Percentiles rank a stretch among this genome's conserved stretches.
These are phyloP conservation scores for Penicillium sp. DNA, from an alignment of 2,329 filamentous ascomycete genomes.

Conservation along the genomic window DNA sequence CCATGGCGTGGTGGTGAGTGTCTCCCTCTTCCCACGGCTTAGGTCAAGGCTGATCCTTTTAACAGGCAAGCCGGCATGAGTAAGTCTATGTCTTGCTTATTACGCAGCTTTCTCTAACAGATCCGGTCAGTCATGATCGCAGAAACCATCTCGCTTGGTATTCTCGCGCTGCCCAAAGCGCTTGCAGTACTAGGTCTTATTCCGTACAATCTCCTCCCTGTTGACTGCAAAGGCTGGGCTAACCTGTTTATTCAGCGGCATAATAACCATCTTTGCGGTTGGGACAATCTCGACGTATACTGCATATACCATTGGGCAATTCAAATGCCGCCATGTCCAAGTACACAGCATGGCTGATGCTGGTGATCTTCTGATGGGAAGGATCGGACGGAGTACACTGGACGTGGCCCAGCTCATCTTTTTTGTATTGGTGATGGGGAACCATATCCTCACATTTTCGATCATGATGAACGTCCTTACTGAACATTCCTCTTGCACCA, in stretches of 20 bases:
- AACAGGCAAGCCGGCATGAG: slow-evolving; percentile 26
- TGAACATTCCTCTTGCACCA: slow-evolving; percentile 58
- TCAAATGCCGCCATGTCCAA: slow-evolving; percentile 55
- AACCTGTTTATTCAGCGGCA: slow-evolving; percentile 34
- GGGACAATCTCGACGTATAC: slow-evolving; percentile 57
- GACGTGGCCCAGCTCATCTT: slow-evolving; percentile 61
- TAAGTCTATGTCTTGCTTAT: slow-evolving; percentile 7
- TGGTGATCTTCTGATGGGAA: slow-evolving; percentile 60
- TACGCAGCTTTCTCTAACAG: not conserved
- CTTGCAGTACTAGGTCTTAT: slow-evolving; percentile 53
- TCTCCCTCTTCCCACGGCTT: no score
- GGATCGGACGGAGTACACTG: slow-evolving; percentile 58
- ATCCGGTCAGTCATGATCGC: slow-evolving; percentile 51
- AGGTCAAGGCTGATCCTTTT: not conserved
- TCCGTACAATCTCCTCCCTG: slow-evolving; percentile 34
- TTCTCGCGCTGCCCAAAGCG: slow-evolving; percentile 54
- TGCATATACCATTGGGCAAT: slow-evolving; percentile 57
- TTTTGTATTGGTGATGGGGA: slow-evolving; percentile 65
- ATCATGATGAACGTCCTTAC: slow-evolving; percentile 66
- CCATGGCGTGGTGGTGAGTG: slow-evolving; percentile 32
- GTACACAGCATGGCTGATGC: slow-evolving; percentile 66
- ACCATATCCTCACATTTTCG: slow-evolving; percentile 65
- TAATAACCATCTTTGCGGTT: slow-evolving; percentile 52
- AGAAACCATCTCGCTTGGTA: slow-evolving; percentile 57
- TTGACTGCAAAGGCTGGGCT: not conserved